phyloP scores from a whole-genome alignment of 257 asterid genomes.

The Solanum chmielewskii region DNA sequence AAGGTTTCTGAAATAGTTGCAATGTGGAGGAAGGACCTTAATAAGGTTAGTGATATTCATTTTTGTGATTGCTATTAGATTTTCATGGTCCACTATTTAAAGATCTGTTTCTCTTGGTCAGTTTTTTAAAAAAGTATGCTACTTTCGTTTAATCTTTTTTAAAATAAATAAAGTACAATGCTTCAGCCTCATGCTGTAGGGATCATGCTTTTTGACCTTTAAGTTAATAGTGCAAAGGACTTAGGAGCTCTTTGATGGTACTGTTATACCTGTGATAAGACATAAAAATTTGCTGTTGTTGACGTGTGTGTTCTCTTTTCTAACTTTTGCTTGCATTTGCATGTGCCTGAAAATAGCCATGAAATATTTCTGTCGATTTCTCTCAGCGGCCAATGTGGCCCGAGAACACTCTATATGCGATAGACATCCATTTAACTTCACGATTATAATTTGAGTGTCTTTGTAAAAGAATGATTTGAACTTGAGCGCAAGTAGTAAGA shows the following conservation, averaged over 20 bases:
- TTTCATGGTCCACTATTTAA: neutral
- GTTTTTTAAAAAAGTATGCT: neutral
- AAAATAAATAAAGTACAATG: neutral
- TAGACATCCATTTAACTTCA: neutral
- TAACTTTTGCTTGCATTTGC: neutral
- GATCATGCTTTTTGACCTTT: neutral
- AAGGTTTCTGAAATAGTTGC: conserved; percentile 91
- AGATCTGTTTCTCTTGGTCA: neutral
- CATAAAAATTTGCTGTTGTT: neutral
- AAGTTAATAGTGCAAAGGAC: neutral
- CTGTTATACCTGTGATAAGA: neutral
- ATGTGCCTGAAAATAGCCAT: neutral
- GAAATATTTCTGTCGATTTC: neutral
- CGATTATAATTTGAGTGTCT: neutral
- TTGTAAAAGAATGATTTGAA: neutral
- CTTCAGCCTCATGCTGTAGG: neutral
- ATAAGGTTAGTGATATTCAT: conserved; percentile 38
- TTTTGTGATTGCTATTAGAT: neutral
- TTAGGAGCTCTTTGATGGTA: neutral
- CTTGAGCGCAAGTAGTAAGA: neutral
- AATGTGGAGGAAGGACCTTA: conserved; percentile 93
- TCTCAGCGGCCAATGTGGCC: neutral
- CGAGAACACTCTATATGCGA: neutral
- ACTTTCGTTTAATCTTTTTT: neutral
- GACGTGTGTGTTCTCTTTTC: neutral